Conservation (phyloP, 768 basidiomycete genomes). For the Asterophora lycoperdoides region DNA sequence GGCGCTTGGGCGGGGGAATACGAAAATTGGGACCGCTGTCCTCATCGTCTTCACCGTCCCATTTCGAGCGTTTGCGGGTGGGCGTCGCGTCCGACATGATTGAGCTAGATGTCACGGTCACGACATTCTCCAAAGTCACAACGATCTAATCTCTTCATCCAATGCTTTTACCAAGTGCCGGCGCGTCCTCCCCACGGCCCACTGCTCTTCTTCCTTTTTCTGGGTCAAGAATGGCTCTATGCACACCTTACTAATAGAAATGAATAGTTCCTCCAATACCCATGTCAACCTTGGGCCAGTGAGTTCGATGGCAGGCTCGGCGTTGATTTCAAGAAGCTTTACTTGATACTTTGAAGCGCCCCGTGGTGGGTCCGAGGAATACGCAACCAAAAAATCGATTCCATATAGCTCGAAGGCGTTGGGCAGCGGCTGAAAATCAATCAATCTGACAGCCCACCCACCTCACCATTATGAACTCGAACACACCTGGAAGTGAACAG, state of each 20-base stretch:
- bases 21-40: slow-evolving; percentile 18
- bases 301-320: slow-evolving; percentile 93
- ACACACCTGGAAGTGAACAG: slow-evolving; percentile 79
- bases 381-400: slow-evolving; percentile 81
- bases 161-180: slow-evolving; percentile 66
- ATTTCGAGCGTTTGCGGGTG: slow-evolving; percentile 73
- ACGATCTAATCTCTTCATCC: slow-evolving; percentile 46
- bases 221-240: slow-evolving; percentile 61
- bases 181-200: slow-evolving; percentile 50
- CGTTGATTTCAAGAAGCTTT: slow-evolving; percentile 85
- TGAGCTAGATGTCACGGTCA: slow-evolving; percentile 1
- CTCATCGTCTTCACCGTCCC: slow-evolving; percentile 51
- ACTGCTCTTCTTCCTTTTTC: slow-evolving; percentile 21
- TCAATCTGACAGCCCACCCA: slow-evolving; percentile 5
- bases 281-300: slow-evolving; percentile 80
- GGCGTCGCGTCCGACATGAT: slow-evolving; percentile 43
- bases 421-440: slow-evolving; percentile 57
- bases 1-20: slow-evolving; percentile 49
- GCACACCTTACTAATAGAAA: slow-evolving; percentile 60
- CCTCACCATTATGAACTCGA: background rate
- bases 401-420: slow-evolving; percentile 97
- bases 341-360: slow-evolving; percentile 42
- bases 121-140: slow-evolving; percentile 2
- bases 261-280: slow-evolving; percentile 80
- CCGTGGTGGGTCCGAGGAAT: slow-evolving; percentile 21